A percentile compares a stretch with the other conserved stretches of the same genome.
Evolutionary conservation across 352 stramenopile species (phyloP).

Genomic region (Globisporangium apiculatum): DNA sequence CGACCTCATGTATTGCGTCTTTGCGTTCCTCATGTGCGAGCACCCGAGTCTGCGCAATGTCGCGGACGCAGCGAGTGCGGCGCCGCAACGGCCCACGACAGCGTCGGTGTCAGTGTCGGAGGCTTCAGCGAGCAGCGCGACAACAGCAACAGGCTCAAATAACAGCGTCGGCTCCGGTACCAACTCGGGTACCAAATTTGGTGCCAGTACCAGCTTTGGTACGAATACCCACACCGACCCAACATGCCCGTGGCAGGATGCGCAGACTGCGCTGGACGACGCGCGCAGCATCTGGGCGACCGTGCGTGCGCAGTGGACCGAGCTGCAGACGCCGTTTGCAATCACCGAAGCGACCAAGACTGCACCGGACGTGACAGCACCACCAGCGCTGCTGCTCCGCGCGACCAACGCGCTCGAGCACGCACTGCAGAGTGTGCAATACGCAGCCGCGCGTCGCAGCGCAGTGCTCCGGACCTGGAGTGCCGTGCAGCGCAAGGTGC

Average conservation of each 20-base stretch:
- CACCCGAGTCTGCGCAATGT: conserved; percentile 28
- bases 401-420: too few relatives aligned
- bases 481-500: too few relatives aligned
- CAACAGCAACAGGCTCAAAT: not conserved
- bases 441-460: too few relatives aligned
- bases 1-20: conserved; percentile 54
- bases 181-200: not conserved
- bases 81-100: conserved; percentile 2
- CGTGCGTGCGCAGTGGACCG: conserved; percentile 45
- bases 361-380: too few relatives aligned
- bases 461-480: too few relatives aligned
- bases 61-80: not conserved
- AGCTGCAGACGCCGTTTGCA: conserved; percentile 55
- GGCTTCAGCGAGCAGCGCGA: too few relatives aligned
- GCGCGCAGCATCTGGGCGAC: conserved; percentile 35
- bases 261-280: conserved; percentile 35
- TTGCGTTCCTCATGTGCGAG: conserved; percentile 52
- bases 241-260: conserved; percentile 49
- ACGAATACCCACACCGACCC: not conserved
- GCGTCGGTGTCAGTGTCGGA: too few relatives aligned
- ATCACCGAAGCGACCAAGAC: conserved; percentile 12
- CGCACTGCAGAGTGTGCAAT: too few relatives aligned
- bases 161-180: not conserved
- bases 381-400: too few relatives aligned
- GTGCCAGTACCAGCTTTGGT: not conserved